phyloP scores from a whole-genome alignment of 2,329 filamentous ascomycete species.

The Penicillium vulpinum region DNA sequence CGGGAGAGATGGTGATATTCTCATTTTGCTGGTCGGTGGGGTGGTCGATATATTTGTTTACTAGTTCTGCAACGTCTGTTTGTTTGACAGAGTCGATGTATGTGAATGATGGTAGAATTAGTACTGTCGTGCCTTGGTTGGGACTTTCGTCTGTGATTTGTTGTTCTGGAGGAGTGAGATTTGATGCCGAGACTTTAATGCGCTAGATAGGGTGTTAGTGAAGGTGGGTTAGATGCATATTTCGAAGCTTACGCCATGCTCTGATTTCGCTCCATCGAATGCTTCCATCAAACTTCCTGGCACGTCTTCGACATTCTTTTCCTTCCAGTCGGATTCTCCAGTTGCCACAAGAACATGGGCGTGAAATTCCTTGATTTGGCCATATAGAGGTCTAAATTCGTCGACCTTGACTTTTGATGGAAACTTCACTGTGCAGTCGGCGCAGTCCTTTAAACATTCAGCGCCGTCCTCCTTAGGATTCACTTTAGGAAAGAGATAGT shows the following conservation, averaged over 20 bases:
- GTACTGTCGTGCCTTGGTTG: slow-evolving; percentile 63
- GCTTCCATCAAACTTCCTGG: slow-evolving; percentile 55
- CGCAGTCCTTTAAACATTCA: slow-evolving; percentile 39
- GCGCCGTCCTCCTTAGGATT: slow-evolving; percentile 35
- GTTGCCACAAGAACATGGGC: slow-evolving; percentile 42
- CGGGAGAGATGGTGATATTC: slow-evolving; percentile 35
- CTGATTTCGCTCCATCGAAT: slow-evolving; percentile 54
- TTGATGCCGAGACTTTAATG: slow-evolving; percentile 41
- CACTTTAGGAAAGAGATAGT: slow-evolving; percentile 42
- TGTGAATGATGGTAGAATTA: slow-evolving; percentile 79
- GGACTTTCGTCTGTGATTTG: slow-evolving; percentile 3
- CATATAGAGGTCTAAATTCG: slow-evolving; percentile 32
- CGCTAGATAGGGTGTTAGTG: slow-evolving; percentile 20
- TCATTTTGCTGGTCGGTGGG: slow-evolving; percentile 60
- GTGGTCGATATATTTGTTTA: slow-evolving; percentile 65
- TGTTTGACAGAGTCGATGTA: slow-evolving; percentile 76
- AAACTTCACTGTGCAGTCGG: slow-evolving; percentile 38
- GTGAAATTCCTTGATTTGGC: slow-evolving; percentile 38
- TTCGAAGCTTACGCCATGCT: slow-evolving; percentile 61
- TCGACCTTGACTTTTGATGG: slow-evolving; percentile 41
- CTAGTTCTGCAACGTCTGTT: slow-evolving; percentile 61
- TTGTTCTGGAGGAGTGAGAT: slow-evolving; percentile 26
- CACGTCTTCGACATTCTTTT: slow-evolving; percentile 33
- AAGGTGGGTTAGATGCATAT: background rate
- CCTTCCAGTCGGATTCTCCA: slow-evolving; percentile 40